Evolutionary conservation across 1,284 basidiomycete genomes (phyloP), one percentile per base, ranked within the genome.

Genomic region (Fomitopsis pinicola): DNA sequence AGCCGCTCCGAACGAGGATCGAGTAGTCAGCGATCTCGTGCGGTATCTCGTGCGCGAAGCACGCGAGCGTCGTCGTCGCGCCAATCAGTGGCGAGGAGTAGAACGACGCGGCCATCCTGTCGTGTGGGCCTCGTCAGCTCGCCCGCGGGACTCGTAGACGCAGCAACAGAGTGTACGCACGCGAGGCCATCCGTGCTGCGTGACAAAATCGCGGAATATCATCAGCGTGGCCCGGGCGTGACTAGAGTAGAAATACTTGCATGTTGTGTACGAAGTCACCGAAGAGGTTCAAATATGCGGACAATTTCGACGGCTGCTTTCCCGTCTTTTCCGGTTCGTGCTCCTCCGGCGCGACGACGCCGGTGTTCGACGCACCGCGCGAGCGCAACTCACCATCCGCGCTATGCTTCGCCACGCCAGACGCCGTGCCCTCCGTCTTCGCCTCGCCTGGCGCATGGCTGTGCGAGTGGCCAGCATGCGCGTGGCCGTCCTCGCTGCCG

Each of bases 1-100:
- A 95, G 7, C 93, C 93, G 65, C 91, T 93, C 59, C 94, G 89
- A 57, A 94, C 85, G 42, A 95, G 79, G 68, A 95, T 95, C 17
- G 91, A 94, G 71, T 95, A 95, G 73, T 95, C 93, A 19, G 93
- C 94, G 62, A 95, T 95, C 79, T 94, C 92, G 70, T 94, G 92
- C 17, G 92, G 92, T 59, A 95, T 94, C 74, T 95, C 93, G 73
- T 95, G 93, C 6, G 92, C 92, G 71, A 95, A 95, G 69, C 93
- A 95, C 17, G 94, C 94, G 53, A 95, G 82, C 12, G 93, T 94
- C 2, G 93, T 95, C 57, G 93, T 94, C 42, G 93, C 93, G 46
- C 93, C 93, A 66, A 95, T 92, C 57, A 93, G 79, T 1, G 93
- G 93, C 42, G 89, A 91, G 22, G 91, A 92, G 73, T 95, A 95